Percentiles rank a stretch among this genome's conserved stretches.
These are phyloP conservation scores for Pyrrhoderma lamaoense DNA, from an alignment of 1,284 basidiomycete species.

Conservation along the genomic window DNA sequence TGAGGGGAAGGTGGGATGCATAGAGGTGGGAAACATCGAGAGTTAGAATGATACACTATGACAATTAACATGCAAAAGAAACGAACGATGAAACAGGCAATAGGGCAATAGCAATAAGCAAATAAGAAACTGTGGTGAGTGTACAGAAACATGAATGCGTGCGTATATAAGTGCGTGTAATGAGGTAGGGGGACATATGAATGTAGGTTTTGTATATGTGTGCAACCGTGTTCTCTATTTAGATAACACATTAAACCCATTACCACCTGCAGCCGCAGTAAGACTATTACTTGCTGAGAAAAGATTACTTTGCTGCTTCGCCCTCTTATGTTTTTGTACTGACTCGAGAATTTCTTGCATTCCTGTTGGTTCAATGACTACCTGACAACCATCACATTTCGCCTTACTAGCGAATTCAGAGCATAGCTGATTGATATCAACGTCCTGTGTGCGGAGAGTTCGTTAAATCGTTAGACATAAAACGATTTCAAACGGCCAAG, in stretches of 20 bases:
- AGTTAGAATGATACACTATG: not conserved
- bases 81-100: not conserved
- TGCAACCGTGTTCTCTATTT: not conserved
- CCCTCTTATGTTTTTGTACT: conserved; percentile 26
- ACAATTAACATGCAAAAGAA: not conserved
- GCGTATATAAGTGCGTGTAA: not conserved
- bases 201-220: not conserved
- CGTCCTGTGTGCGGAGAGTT: conserved; percentile 38
- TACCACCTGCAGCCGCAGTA: not conserved
- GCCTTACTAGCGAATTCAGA: conserved; percentile 72
- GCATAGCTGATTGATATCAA: conserved; percentile 70
- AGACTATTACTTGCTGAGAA: conserved; percentile 3
- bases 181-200: not conserved
- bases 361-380: conserved; percentile 65
- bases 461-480: not conserved
- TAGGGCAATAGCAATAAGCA: not conserved
- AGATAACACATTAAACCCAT: not conserved
- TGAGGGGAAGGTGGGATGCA: too few relatives aligned
- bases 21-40: too few relatives aligned
- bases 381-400: conserved; percentile 71
- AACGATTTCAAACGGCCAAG: not conserved
- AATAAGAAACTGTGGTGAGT: not conserved
- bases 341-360: conserved; percentile 58
- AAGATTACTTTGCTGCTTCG: conserved; percentile 8
- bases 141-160: not conserved